Conservation (phyloP, 164 flowering plant species). For the Tetracentron sinense region DNA sequence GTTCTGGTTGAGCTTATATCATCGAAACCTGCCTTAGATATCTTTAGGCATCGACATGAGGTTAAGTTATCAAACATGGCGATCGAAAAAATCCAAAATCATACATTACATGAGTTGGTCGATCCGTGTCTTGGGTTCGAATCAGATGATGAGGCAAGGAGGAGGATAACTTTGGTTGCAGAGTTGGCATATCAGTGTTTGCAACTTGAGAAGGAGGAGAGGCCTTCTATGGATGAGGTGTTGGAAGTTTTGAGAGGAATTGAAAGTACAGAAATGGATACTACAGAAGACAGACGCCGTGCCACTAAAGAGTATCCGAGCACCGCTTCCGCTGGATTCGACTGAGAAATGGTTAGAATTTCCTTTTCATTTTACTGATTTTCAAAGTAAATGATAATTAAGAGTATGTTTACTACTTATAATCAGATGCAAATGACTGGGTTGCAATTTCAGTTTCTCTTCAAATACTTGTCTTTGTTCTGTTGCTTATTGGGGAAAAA, state of each 20-base stretch:
- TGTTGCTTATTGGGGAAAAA: no score
- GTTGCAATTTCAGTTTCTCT: no score
- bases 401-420: no score
- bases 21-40: conserved; percentile 55
- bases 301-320: background rate
- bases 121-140: conserved; percentile 42
- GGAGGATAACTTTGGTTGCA: conserved; percentile 38
- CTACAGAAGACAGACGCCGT: background rate
- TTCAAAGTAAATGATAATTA: no score
- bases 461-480: no score
- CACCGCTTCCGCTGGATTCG: conserved; percentile 23
- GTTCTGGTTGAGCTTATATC: conserved; percentile 57
- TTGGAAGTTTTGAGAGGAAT: conserved; percentile 27
- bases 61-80: conserved; percentile 53
- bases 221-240: conserved; percentile 54
- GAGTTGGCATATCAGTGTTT: conserved; percentile 53
- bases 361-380: no score
- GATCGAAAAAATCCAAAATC: conserved; percentile 34
- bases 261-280: conserved; percentile 9
- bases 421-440: no score
- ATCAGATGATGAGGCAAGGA: conserved; percentile 24
- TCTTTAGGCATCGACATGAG: conserved; percentile 37
- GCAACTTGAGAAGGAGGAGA: conserved; percentile 45
- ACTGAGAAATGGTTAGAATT: no score
- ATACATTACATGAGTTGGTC: conserved; percentile 37